These are phyloP conservation scores for Plantago coronopus DNA, from an alignment of 305 asterid species.

Conservation along the genomic window DNA sequence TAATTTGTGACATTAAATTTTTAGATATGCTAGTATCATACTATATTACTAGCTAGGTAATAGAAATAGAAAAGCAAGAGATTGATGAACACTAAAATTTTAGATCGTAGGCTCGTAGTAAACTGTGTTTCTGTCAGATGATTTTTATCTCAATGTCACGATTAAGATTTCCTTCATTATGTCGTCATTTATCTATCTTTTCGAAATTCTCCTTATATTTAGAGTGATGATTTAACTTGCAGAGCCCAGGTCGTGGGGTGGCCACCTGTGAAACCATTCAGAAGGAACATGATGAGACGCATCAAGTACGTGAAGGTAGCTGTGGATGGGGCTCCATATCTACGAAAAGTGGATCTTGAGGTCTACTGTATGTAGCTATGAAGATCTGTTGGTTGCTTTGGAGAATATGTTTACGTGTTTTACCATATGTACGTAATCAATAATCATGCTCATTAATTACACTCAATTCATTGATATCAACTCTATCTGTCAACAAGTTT, in stretches of 20 bases:
- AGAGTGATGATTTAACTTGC: neutral
- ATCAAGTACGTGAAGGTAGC: slow-evolving; percentile 66
- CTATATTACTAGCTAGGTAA: too few species aligned
- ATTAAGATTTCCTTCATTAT: neutral
- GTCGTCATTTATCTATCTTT: neutral
- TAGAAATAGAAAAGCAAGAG: too few species aligned
- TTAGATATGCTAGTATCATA: too few species aligned
- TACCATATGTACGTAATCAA: slow-evolving; percentile 37
- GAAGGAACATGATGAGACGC: slow-evolving; percentile 36
- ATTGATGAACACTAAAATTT: too few species aligned
- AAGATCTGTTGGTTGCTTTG: slow-evolving; percentile 43
- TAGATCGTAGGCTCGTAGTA: too few species aligned
- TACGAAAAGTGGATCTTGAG: slow-evolving; percentile 64
- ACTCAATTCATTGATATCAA: too few species aligned
- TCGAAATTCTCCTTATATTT: neutral
- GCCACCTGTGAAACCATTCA: slow-evolving; percentile 50
- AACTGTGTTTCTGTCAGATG: too few species aligned
- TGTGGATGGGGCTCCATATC: slow-evolving; percentile 72
- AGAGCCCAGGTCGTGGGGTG: slow-evolving; percentile 54
- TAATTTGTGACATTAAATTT: too few species aligned
- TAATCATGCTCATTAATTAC: neutral
- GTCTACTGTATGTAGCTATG: slow-evolving; percentile 36
- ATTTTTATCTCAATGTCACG: too few species aligned
- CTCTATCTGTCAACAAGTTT: neutral
- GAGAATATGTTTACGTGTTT: slow-evolving; percentile 55